phyloP scores from a whole-genome alignment of 1,139 yeast species.

The Geotrichum phurueaensis region DNA sequence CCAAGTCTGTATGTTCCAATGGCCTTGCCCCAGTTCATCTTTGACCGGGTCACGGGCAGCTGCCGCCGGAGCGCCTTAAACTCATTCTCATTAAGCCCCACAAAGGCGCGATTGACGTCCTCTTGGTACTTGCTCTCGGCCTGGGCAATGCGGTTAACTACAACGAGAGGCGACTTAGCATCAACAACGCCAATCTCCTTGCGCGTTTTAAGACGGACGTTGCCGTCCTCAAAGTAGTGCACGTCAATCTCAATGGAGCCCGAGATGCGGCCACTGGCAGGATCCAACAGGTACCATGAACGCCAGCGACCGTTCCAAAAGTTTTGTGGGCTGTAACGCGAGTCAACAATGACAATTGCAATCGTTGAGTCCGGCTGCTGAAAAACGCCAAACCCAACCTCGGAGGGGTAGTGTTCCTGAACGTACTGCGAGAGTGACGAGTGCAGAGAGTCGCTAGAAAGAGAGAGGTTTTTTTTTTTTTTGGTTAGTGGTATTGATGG shows the following conservation, averaged over 20 bases:
- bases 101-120: conserved; percentile 57
- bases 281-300: conserved; percentile 49
- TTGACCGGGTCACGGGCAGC: conserved; percentile 84
- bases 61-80: conserved; percentile 86
- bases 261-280: conserved; percentile 34
- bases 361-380: conserved; percentile 47
- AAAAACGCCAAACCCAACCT: conserved; percentile 43
- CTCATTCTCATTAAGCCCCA: conserved; percentile 66
- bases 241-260: conserved; percentile 66
- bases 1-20: conserved; percentile 87
- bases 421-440: conserved; percentile 38
- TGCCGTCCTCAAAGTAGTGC: conserved; percentile 95
- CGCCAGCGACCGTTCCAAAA: conserved; percentile 91
- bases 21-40: conserved; percentile 92
- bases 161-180: conserved; percentile 26
- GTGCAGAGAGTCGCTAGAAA: conserved; percentile 20
- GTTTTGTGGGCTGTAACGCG: conserved; percentile 66
- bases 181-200: conserved; percentile 37
- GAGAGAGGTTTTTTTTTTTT: conserved; percentile 11
- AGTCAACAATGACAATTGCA: conserved; percentile 60
- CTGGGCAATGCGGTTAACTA: conserved; percentile 49
- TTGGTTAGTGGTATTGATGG: conserved; percentile 15
- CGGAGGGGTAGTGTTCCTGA: conserved; percentile 43
- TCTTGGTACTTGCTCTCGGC: conserved; percentile 61
- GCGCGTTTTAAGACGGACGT: conserved; percentile 66